phyloP scores from a whole-genome alignment of 805 yeast species.

The Metschnikowia anglica region DNA sequence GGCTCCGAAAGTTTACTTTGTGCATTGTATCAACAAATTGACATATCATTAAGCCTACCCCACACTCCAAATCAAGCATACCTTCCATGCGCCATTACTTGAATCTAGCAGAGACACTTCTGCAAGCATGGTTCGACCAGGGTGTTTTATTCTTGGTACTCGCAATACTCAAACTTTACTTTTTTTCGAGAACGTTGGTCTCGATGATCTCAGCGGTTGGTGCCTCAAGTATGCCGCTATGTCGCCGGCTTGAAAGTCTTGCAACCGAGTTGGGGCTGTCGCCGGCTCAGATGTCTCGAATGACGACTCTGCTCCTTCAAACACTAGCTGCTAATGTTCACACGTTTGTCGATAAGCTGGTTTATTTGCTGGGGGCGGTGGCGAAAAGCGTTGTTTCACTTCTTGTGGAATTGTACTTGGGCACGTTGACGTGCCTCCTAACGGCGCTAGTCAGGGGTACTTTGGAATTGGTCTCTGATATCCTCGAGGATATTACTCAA shows the following conservation, averaged over 20 bases:
- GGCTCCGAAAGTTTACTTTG: too few relatives aligned
- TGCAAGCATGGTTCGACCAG: slow-evolving; percentile 68
- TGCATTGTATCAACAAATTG: too few relatives aligned
- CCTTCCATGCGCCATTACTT: slow-evolving; percentile 35
- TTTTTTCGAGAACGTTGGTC: slow-evolving; percentile 52
- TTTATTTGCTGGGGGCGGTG: slow-evolving; percentile 52
- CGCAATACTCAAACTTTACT: slow-evolving; percentile 55
- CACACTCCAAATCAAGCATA: not conserved
- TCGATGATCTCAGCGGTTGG: slow-evolving; percentile 35
- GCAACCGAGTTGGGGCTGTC: slow-evolving; percentile 34
- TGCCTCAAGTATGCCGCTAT: slow-evolving; percentile 39
- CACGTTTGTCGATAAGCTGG: slow-evolving; percentile 53
- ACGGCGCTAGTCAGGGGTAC: slow-evolving; percentile 73
- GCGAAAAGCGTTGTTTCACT: slow-evolving; percentile 15
- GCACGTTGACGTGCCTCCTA: slow-evolving; percentile 83
- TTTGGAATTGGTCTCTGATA: slow-evolving; percentile 50
- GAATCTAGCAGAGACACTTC: slow-evolving; percentile 49
- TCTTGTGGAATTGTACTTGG: slow-evolving; percentile 59
- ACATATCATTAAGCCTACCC: too few relatives aligned
- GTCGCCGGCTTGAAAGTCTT: slow-evolving; percentile 45
- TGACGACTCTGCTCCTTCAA: slow-evolving; percentile 54
- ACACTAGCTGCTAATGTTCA: slow-evolving; percentile 49
- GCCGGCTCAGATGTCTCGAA: slow-evolving; percentile 56
- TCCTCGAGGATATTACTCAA: slow-evolving; percentile 66
- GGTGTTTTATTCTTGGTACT: slow-evolving; percentile 57